phyloP scores from a whole-genome alignment of 495 filamentous ascomycete species.

The Aspergillus nanangensis region DNA sequence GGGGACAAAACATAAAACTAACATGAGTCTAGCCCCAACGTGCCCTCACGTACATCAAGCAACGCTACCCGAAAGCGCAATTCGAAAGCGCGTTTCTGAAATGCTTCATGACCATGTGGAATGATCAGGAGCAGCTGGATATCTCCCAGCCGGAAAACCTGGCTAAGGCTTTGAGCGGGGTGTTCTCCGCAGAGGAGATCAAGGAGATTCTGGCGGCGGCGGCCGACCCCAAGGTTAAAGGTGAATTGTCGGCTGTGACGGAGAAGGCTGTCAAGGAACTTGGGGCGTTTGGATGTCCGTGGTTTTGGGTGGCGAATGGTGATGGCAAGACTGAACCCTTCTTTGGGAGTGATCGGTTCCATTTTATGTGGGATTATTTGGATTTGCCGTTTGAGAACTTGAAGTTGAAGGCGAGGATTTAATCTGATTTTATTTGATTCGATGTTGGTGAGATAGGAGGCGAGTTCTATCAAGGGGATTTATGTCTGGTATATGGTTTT shows the following conservation, averaged over 20 bases:
- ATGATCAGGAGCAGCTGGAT: conserved; percentile 37
- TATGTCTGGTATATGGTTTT: neutral
- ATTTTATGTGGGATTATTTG: conserved; percentile 39
- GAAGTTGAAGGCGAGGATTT: conserved; percentile 7
- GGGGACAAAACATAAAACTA: neutral
- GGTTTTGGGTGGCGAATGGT: conserved; percentile 65
- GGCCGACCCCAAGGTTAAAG: conserved; percentile 49
- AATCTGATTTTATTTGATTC: neutral
- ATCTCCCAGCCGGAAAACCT: conserved; percentile 45
- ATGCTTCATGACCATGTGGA: conserved; percentile 45
- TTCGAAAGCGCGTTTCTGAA: conserved; percentile 41
- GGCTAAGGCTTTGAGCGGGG: conserved; percentile 21
- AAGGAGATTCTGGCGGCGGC: conserved; percentile 48
- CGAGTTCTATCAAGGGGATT: no score
- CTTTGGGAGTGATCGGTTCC: conserved; percentile 72
- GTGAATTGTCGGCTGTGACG: conserved; percentile 53
- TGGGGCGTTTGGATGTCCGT: conserved; percentile 73
- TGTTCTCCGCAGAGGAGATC: conserved; percentile 40
- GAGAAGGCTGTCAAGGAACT: conserved; percentile 49
- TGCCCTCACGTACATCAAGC: conserved; percentile 60
- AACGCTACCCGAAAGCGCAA: conserved; percentile 30
- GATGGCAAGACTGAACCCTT: conserved; percentile 60
- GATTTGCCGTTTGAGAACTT: conserved; percentile 32
- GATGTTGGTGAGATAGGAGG: neutral
- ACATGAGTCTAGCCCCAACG: conserved; percentile 51